A percentile compares a stretch with the other conserved stretches of the same genome.
These are phyloP conservation scores for Fusarium tjaetaba DNA, from an alignment of 2,329 filamentous ascomycete genomes.

Conservation along the genomic window DNA sequence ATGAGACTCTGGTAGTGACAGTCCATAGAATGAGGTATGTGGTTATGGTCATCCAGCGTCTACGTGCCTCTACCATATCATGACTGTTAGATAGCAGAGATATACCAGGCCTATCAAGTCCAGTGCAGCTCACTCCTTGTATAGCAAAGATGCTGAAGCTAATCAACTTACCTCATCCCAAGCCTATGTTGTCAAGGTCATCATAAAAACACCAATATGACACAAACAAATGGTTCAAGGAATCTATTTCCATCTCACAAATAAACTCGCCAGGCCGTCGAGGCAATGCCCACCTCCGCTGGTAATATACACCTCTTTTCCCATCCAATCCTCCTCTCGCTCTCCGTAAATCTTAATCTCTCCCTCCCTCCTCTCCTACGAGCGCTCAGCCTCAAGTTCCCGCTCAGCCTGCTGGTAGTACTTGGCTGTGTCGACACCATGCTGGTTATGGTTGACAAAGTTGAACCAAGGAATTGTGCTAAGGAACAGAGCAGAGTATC, in stretches of 20 bases:
- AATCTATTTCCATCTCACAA: conserved; percentile 40
- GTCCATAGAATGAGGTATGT: fast-evolving
- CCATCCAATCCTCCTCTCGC: background rate
- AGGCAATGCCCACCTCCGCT: conserved; percentile 31
- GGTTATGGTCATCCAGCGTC: background rate
- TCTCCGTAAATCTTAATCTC: background rate
- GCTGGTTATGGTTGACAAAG: conserved; percentile 95
- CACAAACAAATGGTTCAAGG: conserved; percentile 19
- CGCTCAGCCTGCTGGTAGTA: conserved; percentile 96
- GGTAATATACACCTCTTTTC: conserved; percentile 44
- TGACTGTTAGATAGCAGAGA: too few relatives aligned
- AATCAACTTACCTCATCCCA: background rate
- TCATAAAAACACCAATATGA: background rate
- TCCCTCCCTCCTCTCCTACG: conserved; percentile 1
- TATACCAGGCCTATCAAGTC: background rate
- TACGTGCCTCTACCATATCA: background rate
- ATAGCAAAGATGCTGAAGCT: background rate
- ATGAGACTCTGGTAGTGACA: background rate
- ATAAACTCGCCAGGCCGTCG: conserved; percentile 34
- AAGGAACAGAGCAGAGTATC: conserved; percentile 86
- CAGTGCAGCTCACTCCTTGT: background rate
- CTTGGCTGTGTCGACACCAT: conserved; percentile 97
- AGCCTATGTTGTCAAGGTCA: too few relatives aligned
- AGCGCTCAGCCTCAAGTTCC: conserved; percentile 82
- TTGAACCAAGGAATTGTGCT: conserved; percentile 96